phyloP scores from a whole-genome alignment of 1,139 yeast species.

The Debaryomyces sp. region DNA sequence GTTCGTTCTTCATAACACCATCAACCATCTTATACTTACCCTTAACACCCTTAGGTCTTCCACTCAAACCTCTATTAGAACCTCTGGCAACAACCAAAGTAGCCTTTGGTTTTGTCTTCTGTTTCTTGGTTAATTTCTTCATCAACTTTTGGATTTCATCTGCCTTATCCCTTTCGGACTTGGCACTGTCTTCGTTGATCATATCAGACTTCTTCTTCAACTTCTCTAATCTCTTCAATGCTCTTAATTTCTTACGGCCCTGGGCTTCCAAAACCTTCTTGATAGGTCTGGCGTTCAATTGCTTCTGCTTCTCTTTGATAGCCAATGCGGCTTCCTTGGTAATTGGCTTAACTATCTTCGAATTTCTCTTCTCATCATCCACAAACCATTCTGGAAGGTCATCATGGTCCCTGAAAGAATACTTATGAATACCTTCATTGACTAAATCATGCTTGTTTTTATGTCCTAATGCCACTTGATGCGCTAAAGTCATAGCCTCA shows the following conservation, averaged over 20 bases:
- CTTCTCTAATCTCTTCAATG: conserved; percentile 83
- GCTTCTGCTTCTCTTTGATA: conserved; percentile 83
- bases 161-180: conserved; percentile 91
- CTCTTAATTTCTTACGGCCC: conserved; percentile 96
- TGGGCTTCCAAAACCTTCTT: conserved; percentile 97
- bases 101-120: conserved; percentile 76
- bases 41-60: conserved; percentile 95
- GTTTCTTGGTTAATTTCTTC: conserved; percentile 79
- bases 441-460: conserved; percentile 79
- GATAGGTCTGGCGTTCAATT: conserved; percentile 94
- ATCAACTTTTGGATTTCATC: conserved; percentile 87
- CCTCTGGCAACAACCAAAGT: conserved; percentile 93
- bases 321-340: conserved; percentile 97
- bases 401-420: conserved; percentile 87
- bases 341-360: conserved; percentile 85
- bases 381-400: conserved; percentile 95
- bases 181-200: conserved; percentile 84
- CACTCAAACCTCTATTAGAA: conserved; percentile 79
- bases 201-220: conserved; percentile 91
- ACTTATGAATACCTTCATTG: conserved; percentile 90
- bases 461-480: conserved; percentile 89
- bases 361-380: conserved; percentile 87
- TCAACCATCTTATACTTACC: conserved; percentile 99
- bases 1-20: conserved; percentile 96
- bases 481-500: conserved; percentile 98